Conservation (phyloP, 768 basidiomycete species). For the Pisolithus orientalis region DNA sequence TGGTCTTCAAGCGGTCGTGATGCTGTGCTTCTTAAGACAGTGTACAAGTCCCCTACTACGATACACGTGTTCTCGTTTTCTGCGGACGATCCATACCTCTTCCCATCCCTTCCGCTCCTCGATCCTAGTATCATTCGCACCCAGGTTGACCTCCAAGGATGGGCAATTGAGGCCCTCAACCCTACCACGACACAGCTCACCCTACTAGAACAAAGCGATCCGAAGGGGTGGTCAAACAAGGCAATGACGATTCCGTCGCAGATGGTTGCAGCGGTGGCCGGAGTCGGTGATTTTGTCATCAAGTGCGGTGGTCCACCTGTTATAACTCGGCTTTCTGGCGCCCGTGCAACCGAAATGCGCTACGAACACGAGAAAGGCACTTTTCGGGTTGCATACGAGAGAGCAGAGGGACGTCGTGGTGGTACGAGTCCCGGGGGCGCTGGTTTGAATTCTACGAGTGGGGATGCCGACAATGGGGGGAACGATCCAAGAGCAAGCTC, state of each 20-base stretch:
- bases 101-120: conserved; percentile 60
- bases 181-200: conserved; percentile 93
- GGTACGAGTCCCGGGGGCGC: conserved; percentile 13
- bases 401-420: conserved; percentile 43
- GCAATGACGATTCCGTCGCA: conserved; percentile 82
- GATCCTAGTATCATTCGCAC: conserved; percentile 84
- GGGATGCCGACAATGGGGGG: conserved; percentile 10
- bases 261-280: conserved; percentile 85
- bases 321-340: conserved; percentile 77
- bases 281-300: conserved; percentile 93
- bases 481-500: conserved; percentile 3
- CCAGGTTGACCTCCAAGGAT: conserved; percentile 97
- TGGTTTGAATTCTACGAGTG: conserved; percentile 14
- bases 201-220: conserved; percentile 92
- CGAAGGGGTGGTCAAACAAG: conserved; percentile 96
- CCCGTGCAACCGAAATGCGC: conserved; percentile 61
- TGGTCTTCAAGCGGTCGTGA: conserved; percentile 66
- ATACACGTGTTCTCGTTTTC: conserved; percentile 96
- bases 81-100: conserved; percentile 81
- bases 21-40: conserved; percentile 84
- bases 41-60: conserved; percentile 93
- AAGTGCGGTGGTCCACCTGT: conserved; percentile 92
- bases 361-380: conserved; percentile 85
- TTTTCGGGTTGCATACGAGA: conserved; percentile 83
- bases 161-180: conserved; percentile 93